A percentile compares a stretch with the other conserved stretches of the same genome.
Evolutionary conservation across 2,329 filamentous ascomycete species (phyloP).

Genomic region (Penicillium brevicompactum): DNA sequence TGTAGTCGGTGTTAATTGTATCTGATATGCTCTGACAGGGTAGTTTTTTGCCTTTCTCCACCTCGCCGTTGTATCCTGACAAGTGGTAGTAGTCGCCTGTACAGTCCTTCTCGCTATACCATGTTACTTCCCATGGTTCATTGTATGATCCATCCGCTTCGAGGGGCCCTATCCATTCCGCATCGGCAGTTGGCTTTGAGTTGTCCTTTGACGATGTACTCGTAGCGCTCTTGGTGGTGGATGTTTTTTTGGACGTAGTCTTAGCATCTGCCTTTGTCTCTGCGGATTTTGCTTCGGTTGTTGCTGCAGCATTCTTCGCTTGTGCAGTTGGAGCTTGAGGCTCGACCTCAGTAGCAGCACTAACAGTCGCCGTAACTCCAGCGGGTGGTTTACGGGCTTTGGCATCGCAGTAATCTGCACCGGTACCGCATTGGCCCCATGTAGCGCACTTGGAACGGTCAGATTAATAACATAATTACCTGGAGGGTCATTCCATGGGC

Average conservation of each 20-base stretch:
- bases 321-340: not conserved
- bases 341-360: not conserved
- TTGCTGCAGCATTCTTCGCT: too few relatives aligned
- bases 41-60: not conserved
- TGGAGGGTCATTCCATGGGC: not conserved
- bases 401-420: not conserved
- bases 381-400: not conserved
- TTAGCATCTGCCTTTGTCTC: not conserved
- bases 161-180: not conserved
- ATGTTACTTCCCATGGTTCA: not conserved
- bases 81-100: constrained; percentile 3
- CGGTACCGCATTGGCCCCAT: constrained; percentile 1
- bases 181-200: not conserved
- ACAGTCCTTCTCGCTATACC: not conserved
- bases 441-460: constrained; percentile 1
- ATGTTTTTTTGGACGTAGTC: not conserved
- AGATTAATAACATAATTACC: not conserved
- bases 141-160: not conserved
- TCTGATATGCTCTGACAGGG: constrained; percentile 6
- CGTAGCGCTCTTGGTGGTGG: not conserved
- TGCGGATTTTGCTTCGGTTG: not conserved
- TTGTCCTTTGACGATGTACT: not conserved
- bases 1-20: not conserved
- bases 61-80: not conserved
- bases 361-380: constrained; percentile 2